A percentile compares a stretch with the other conserved stretches of the same genome.
Conservation (phyloP, 306 rosid genomes). For the Cucurbita argyrosperma region DNA sequence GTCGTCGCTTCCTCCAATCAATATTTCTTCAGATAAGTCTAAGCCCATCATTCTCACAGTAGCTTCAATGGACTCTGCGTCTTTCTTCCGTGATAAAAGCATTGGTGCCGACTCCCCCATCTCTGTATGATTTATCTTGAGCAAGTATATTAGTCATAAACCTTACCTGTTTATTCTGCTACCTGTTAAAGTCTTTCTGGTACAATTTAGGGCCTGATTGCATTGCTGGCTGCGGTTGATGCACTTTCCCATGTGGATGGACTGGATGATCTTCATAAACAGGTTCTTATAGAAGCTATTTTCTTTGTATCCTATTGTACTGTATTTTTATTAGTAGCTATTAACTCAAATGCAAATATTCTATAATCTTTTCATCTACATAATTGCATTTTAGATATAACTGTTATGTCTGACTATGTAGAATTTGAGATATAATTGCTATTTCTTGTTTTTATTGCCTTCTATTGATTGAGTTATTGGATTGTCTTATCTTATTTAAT, state of each 20-base stretch:
- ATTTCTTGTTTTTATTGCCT: neutral
- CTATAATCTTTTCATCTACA: neutral
- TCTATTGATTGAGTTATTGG: neutral
- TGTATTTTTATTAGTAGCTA: neutral
- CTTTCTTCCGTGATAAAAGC: constrained; percentile 84
- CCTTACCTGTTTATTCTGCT: constrained; percentile 2
- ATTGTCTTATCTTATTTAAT: neutral
- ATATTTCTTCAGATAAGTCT: constrained; percentile 31
- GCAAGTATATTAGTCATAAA: neutral
- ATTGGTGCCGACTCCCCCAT: constrained; percentile 85
- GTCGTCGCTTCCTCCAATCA: constrained; percentile 86
- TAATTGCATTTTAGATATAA: neutral
- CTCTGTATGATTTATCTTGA: constrained; percentile 44
- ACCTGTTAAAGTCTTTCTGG: constrained; percentile 6
- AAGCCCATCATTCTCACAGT: constrained; percentile 54
- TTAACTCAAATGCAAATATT: neutral
- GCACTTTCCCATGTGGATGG: constrained; percentile 61
- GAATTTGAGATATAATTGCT: neutral
- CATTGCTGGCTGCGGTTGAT: constrained; percentile 71
- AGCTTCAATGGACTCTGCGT: constrained; percentile 89
- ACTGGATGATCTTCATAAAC: constrained; percentile 47
- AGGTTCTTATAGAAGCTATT: constrained; percentile 28
- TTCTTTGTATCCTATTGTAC: neutral
- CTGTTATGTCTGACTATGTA: neutral
- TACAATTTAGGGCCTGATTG: constrained; percentile 59